Evolutionary conservation across 169 alveolate species (phyloP), one percentile per base, ranked within the genome.

Genomic region (Cryptosporidium tyzzeri): DNA sequence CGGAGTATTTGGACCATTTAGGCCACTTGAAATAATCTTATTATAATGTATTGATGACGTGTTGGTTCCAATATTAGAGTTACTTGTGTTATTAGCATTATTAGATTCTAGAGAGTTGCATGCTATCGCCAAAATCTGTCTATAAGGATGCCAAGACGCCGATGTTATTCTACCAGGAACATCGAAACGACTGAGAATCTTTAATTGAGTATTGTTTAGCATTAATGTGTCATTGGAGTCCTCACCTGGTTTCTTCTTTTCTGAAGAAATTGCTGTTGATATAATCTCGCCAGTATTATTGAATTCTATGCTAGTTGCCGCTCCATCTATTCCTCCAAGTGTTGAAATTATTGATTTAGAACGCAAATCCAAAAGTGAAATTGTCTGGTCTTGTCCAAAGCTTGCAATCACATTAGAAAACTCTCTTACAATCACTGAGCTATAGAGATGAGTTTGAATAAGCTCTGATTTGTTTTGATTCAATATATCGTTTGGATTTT

Each of bases 91-190:
- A 26, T 37, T 41, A 23, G 75, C 31, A 29, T 23, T 41, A 41
- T 26, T 48, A 16, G 59, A 33, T 12, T 80, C 89, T 14, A 80
- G n/a, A 14, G 89, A 39, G 29, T 80, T 80, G 50, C 89, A 80
- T 1, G 80, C 71, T 14, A 80, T 23, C 0, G 80, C 44, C 23
- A 80, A 41, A 1, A 80, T 80, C 18, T 80, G 55, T 29, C 89
- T 80, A 62, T 62, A 61, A 26, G 89, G 89, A 41, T 80, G 89
- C 89, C 89, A 80, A n/a, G 89, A 62, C 10, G 68, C 48, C 33
- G 73, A 59, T 8, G 68, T 18, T 16, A 80, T 59, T 59, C 89
- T 59, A 12, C 89, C 89, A 4, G 89, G 89, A 45, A 80, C 62
- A 29, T 80, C 89, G 39, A 80, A 80, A 29, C 89, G 55, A 65